A percentile compares a stretch with the other conserved stretches of the same genome.
Conservation (phyloP, 139 green algal species). For the Pseudopediastrum boryanum region DNA sequence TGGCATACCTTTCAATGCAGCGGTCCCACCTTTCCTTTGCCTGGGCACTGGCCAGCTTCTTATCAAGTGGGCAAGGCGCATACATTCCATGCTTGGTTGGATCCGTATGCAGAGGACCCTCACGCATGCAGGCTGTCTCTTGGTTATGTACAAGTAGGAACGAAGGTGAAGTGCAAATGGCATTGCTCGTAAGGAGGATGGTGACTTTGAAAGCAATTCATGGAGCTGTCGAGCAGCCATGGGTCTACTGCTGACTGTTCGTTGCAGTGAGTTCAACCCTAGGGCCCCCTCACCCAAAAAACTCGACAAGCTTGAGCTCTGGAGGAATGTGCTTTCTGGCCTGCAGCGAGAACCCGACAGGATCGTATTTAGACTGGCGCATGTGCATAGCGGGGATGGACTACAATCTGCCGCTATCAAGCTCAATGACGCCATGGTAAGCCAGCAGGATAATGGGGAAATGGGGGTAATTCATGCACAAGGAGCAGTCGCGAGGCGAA, state of each 20-base stretch:
- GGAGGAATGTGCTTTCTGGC: conserved; percentile 82
- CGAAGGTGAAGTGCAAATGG: not conserved
- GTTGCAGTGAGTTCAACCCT: not conserved
- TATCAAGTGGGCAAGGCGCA: too few species aligned
- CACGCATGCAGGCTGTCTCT: not conserved
- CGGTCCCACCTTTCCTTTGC: not conserved
- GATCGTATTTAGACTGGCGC: not conserved
- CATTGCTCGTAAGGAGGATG: not conserved
- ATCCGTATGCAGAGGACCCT: not conserved
- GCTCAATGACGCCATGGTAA: not conserved
- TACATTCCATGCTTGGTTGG: not conserved
- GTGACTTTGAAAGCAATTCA: not conserved
- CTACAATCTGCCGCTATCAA: not conserved
- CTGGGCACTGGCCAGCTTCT: too few species aligned
- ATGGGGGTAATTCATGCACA: too few species aligned
- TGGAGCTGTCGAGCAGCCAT: not conserved
- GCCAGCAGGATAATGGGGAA: too few species aligned
- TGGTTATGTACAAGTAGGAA: not conserved
- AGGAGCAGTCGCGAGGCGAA: too few species aligned
- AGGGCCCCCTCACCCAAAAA: conserved; percentile 75
- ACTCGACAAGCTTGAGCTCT: conserved; percentile 83
- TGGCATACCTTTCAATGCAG: not conserved
- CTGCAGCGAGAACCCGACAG: conserved; percentile 45
- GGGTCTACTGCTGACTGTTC: not conserved
- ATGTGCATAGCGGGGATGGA: not conserved